phyloP scores from a whole-genome alignment of 179 eudicot species.

The Camellia oleifera region DNA sequence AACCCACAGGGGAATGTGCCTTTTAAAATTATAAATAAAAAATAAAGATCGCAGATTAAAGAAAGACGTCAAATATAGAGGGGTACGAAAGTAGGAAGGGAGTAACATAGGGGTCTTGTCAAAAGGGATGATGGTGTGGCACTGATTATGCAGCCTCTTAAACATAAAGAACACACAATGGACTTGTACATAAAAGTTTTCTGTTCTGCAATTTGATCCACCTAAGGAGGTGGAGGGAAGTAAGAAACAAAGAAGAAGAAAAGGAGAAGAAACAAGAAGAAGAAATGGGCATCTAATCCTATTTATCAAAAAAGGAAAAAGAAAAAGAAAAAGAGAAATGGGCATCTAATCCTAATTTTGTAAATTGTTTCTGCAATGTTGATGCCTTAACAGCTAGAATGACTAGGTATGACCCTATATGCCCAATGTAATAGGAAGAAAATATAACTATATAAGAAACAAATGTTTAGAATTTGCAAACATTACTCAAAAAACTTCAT shows the following conservation, averaged over 20 bases:
- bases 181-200: background rate
- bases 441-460: background rate
- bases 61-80: background rate
- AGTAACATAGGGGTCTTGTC: background rate
- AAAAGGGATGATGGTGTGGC: background rate
- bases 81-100: conserved; percentile 1
- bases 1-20: background rate
- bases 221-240: background rate
- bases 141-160: background rate
- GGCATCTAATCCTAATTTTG: background rate
- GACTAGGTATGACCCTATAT: background rate
- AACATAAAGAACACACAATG: background rate
- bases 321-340: background rate
- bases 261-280: background rate
- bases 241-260: background rate
- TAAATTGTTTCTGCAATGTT: background rate
- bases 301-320: background rate
- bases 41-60: background rate
- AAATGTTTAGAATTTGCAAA: background rate
- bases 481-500: background rate
- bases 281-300: background rate
- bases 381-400: background rate
- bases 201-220: background rate
- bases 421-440: background rate
- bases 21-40: background rate